Evolutionary conservation across 192 early-diverging fungal genomes (phyloP).

Genomic region (Haplosporangium gracile): DNA sequence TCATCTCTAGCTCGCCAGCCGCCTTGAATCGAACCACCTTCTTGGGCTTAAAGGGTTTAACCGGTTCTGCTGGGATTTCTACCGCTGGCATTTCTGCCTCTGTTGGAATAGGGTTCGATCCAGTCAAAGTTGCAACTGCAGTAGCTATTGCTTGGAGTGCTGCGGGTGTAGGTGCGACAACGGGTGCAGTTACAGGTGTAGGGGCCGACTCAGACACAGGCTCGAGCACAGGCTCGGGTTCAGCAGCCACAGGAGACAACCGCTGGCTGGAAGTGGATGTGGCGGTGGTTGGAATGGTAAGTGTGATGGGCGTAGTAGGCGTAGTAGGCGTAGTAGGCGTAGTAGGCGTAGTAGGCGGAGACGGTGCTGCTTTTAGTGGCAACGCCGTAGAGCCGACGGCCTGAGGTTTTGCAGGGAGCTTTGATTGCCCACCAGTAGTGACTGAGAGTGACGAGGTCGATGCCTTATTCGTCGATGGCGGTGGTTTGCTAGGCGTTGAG

Average conservation of each 20-base stretch:
- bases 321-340: background rate
- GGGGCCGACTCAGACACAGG: background rate
- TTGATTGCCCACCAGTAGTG: background rate
- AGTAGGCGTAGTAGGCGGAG: background rate
- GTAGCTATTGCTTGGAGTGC: background rate
- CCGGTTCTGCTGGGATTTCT: background rate
- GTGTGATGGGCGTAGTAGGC: background rate
- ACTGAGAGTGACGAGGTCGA: background rate
- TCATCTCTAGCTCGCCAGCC: background rate
- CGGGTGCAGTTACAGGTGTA: background rate
- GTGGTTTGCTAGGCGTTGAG: background rate
- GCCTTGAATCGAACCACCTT: conserved; percentile 33
- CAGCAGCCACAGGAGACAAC: background rate
- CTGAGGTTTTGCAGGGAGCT: background rate
- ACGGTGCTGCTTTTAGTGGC: background rate
- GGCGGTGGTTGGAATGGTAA: background rate
- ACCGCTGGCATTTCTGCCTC: background rate
- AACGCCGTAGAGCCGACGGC: background rate
- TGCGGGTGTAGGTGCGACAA: background rate
- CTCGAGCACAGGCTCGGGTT: background rate
- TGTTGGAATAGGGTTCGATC: background rate
- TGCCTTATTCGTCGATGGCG: background rate
- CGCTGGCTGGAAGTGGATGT: background rate
- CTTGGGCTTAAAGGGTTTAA: background rate
- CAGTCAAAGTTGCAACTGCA: background rate